phyloP scores from a whole-genome alignment of 148 eudicot genomes.

The Euryodendron excelsum region DNA sequence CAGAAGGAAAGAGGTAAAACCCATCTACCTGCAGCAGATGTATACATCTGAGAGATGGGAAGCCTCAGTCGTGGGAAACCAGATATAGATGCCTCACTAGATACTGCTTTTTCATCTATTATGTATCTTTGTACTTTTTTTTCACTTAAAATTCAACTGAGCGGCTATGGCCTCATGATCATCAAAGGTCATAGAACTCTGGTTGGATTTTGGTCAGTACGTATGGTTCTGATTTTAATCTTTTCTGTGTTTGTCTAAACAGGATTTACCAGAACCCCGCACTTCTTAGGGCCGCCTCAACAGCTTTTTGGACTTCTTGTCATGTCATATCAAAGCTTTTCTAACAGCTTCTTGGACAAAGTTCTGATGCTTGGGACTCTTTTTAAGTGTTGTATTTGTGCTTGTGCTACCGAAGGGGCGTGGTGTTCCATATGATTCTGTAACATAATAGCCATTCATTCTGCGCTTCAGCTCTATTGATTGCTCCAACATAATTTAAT shows the following conservation, averaged over 20 bases:
- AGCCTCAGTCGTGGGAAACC: too few species aligned
- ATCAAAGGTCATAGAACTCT: neutral
- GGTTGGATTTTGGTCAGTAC: neutral
- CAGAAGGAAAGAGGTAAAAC: too few species aligned
- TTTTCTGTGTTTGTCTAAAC: neutral
- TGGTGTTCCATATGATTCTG: conserved; percentile 9
- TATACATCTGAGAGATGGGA: too few species aligned
- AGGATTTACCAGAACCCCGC: conserved; percentile 99
- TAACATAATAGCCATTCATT: conserved; percentile 36
- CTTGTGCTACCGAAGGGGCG: neutral
- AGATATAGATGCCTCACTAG: too few species aligned
- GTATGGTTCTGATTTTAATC: neutral
- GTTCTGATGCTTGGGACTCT: conserved; percentile 21
- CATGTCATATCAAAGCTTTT: conserved; percentile 82
- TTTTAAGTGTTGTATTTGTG: conserved; percentile 18
- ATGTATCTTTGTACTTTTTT: too few species aligned
- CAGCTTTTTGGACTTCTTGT: conserved; percentile 97
- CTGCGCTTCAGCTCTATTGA: conserved; percentile 31
- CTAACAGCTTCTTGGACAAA: conserved; percentile 29
- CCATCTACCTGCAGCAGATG: too few species aligned
- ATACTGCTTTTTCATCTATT: too few species aligned
- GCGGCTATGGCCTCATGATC: too few species aligned
- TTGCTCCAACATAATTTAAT: conserved; percentile 23
- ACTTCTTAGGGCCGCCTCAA: conserved; percentile 73
- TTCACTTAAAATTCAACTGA: too few species aligned